A percentile compares a stretch with the other conserved stretches of the same genome.
These are phyloP conservation scores for Pisolithus tinctorius DNA, from an alignment of 768 basidiomycete genomes.

Conservation along the genomic window DNA sequence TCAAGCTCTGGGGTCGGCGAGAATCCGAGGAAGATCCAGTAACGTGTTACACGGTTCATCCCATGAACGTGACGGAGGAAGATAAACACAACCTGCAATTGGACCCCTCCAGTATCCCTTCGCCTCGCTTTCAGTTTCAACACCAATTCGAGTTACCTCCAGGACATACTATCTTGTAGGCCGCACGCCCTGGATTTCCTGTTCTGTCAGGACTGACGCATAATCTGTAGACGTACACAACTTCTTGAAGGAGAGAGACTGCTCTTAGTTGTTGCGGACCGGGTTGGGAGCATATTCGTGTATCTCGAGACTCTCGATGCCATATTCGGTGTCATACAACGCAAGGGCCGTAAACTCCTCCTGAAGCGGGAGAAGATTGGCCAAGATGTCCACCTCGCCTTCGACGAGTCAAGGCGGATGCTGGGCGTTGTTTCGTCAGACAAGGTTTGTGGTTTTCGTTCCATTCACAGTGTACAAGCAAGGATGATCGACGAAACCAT, in stretches of 20 bases:
- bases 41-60: constrained; percentile 6
- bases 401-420: constrained; percentile 41
- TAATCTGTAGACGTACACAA: constrained; percentile 23
- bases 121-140: neutral
- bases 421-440: constrained; percentile 33
- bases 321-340: constrained; percentile 25
- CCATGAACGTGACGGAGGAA: constrained; percentile 2
- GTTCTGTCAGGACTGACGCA: neutral
- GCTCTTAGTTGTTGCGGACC: constrained; percentile 31
- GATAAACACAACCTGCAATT: constrained; percentile 6
- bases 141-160: constrained; percentile 1
- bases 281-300: constrained; percentile 21
- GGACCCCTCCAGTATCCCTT: constrained; percentile 1
- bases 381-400: constrained; percentile 31
- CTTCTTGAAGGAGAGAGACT: constrained; percentile 30
- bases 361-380: constrained; percentile 38
- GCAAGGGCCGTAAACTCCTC: constrained; percentile 13
- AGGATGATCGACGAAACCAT: neutral
- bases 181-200: neutral
- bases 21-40: neutral
- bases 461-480: neutral
- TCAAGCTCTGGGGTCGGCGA: neutral
- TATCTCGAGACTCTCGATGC: constrained; percentile 26
- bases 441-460: constrained; percentile 24
- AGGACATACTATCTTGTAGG: neutral